phyloP scores from a whole-genome alignment of 495 filamentous ascomycete genomes.

The Aspergillus nidulans region DNA sequence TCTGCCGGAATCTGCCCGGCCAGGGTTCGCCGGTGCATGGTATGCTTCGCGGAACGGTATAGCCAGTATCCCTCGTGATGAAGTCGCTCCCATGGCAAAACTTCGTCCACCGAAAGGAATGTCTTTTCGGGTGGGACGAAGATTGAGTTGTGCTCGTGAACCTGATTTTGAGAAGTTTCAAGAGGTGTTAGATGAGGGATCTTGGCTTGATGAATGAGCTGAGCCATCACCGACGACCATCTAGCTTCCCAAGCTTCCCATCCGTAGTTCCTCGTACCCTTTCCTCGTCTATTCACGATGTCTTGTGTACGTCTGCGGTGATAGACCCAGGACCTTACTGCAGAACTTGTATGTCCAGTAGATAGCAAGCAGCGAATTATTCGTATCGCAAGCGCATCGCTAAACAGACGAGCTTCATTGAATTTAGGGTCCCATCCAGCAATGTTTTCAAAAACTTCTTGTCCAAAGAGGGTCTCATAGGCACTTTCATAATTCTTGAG shows the following conservation, averaged over 20 bases:
- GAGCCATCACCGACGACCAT: constrained; percentile 78
- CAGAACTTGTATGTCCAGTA: constrained; percentile 67
- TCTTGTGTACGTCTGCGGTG: constrained; percentile 68
- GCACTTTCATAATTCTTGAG: constrained; percentile 77
- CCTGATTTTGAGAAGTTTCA: constrained; percentile 16
- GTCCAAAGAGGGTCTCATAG: constrained; percentile 72
- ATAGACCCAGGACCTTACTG: constrained; percentile 68
- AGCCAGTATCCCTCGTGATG: constrained; percentile 91
- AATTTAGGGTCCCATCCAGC: constrained; percentile 82
- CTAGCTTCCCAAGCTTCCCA: constrained; percentile 86
- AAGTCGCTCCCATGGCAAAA: constrained; percentile 72
- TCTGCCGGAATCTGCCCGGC: constrained; percentile 69
- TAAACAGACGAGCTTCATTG: constrained; percentile 76
- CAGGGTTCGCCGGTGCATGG: constrained; percentile 52
- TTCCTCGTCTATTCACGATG: constrained; percentile 74
- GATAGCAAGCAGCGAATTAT: constrained; percentile 75
- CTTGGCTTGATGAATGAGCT: constrained; percentile 63
- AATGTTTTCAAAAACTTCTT: constrained; percentile 81
- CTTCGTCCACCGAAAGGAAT: constrained; percentile 55
- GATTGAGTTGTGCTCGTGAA: constrained; percentile 30
- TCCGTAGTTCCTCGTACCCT: constrained; percentile 75
- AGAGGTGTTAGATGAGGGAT: constrained; percentile 35
- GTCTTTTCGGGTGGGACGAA: constrained; percentile 66
- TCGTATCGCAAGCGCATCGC: constrained; percentile 73
- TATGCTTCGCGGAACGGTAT: constrained; percentile 61